A percentile compares a stretch with the other conserved stretches of the same genome.
Evolutionary conservation across 2,329 filamentous ascomycete species (phyloP).

Genomic region (Elsinoe fawcettii): DNA sequence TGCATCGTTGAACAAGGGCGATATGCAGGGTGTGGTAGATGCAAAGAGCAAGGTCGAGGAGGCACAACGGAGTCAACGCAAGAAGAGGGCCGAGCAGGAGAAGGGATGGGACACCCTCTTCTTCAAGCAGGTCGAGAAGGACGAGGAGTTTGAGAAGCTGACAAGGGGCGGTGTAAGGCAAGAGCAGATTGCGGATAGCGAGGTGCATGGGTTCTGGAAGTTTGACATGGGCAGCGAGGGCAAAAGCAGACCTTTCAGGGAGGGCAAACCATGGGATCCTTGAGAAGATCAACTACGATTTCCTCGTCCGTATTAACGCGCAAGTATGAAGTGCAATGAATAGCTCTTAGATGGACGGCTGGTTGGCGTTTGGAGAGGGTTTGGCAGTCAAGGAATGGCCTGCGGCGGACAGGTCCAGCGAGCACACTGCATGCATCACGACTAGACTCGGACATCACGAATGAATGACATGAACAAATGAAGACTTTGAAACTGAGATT

Average conservation of each 20-base stretch:
- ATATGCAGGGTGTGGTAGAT: constrained; percentile 34
- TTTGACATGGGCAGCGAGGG: constrained; percentile 41
- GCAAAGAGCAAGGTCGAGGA: constrained; percentile 27
- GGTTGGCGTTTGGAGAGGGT: not conserved
- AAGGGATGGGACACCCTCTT: constrained; percentile 35
- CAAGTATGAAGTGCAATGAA: not conserved
- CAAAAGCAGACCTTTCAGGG: constrained; percentile 7
- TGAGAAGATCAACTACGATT: not conserved
- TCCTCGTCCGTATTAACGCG: not conserved
- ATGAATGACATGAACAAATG: not conserved
- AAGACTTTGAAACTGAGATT: not conserved
- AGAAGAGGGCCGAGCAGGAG: constrained; percentile 25
- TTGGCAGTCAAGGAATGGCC: not conserved
- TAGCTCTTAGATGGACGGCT: not conserved
- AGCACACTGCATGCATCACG: not conserved
- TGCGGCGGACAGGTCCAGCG: not conserved
- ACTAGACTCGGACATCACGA: not conserved
- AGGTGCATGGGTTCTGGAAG: constrained; percentile 61
- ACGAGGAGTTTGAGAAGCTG: constrained; percentile 27
- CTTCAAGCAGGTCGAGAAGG: constrained; percentile 29
- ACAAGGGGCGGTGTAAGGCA: constrained; percentile 27
- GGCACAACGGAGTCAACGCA: constrained; percentile 12
- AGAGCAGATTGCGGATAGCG: constrained; percentile 45
- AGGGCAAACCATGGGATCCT: constrained; percentile 14
- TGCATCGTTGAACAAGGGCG: constrained; percentile 30